Base-by-base conservation (phyloP, 345 rosid species). In the Nephelium lappaceum region DNA sequence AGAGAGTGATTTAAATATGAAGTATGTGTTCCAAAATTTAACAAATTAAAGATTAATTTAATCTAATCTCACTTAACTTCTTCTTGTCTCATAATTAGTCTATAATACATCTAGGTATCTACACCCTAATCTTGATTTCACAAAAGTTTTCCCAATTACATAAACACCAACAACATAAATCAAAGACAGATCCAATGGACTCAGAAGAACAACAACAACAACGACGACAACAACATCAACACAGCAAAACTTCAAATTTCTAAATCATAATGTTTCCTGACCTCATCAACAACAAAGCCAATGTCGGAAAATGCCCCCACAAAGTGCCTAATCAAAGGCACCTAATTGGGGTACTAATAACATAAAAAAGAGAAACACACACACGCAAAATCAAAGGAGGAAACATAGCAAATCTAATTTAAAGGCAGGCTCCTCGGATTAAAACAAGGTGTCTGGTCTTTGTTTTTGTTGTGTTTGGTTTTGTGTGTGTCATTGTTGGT, bases 381-480 rank as follows among this genome's bases (percentile, higher is more conserved):
- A 16, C 58, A 16, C 57, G 41, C 66, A 27, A 58, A 43, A 60
- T 69, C 69, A 23, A 70, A 0, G 1, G 67, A 57, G 60, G 68
- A 58, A 25, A 60, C 80, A 69, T 1, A 8, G 12, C 68, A 77
- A 68, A 69, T 77, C 31, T 43, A 68, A 58, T 69, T n/a, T 41
- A 19, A 45, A 45, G 51, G 36, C 36, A 75, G 19, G 63, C 1
- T 78, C 80, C 58, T 69, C 21, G 61, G 19, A 19, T 1, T 10
- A 77, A 45, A 55, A 75, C 77, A 80, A 57, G 74, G 78, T 78
- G 80, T 31, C 71, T 67, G 76, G 80, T 79, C 64, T 66, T 25
- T 51, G 39, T 16, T 38, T 73, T 38, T 31, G 16, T 25, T 1
- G 11, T 71, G 63, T 61, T 42, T 77, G 21, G 2, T 60, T 19